phyloP scores from a whole-genome alignment of 148 eudicot species.

The Fagopyrum esculentum region DNA sequence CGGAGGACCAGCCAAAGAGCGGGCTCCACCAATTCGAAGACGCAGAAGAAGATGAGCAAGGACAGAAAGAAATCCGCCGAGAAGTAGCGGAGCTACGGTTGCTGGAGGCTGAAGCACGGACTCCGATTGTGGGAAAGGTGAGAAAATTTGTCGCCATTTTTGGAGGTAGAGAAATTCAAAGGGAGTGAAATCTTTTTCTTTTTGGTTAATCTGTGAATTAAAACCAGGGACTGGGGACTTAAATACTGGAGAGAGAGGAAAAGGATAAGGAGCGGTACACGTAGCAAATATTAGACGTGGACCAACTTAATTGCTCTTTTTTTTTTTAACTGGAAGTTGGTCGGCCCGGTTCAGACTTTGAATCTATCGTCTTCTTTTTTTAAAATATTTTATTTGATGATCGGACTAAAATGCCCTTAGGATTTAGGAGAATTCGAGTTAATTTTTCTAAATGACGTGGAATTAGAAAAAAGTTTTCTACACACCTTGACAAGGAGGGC shows the following conservation, averaged over 20 bases:
- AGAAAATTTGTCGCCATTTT: conserved; percentile 45
- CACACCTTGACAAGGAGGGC: too few relatives aligned
- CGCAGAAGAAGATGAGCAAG: neutral
- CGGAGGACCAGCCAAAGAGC: conserved; percentile 54
- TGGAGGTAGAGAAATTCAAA: neutral
- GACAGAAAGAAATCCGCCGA: conserved; percentile 25
- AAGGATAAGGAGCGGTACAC: conserved; percentile 5
- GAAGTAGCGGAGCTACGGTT: conserved; percentile 16
- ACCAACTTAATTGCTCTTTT: neutral
- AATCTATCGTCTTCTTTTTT: neutral
- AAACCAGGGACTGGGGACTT: neutral
- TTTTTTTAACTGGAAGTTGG: neutral
- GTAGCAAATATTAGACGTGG: neutral
- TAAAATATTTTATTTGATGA: neutral
- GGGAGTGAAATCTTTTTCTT: neutral
- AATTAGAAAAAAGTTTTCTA: too few relatives aligned
- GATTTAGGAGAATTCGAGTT: neutral
- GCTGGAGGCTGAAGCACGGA: conserved; percentile 27
- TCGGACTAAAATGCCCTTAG: conserved; percentile 6
- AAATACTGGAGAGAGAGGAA: neutral
- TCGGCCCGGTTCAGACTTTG: conserved; percentile 8
- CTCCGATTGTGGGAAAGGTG: conserved; percentile 19
- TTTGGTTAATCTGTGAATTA: neutral
- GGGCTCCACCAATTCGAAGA: conserved; percentile 57
- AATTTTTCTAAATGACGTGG: neutral